phyloP scores from a whole-genome alignment of 345 rosid species.

The Bruguiera sexangula region DNA sequence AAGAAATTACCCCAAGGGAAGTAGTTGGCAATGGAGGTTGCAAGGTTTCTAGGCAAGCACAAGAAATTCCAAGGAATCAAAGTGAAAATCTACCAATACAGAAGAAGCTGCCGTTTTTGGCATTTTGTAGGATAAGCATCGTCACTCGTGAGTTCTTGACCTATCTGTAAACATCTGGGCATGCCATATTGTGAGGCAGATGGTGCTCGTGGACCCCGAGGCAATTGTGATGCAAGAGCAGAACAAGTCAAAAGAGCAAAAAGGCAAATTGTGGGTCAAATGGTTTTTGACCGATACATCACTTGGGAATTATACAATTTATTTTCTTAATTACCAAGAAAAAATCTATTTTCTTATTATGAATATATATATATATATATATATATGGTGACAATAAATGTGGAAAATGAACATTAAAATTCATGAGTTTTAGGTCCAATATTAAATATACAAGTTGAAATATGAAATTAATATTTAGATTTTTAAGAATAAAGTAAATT shows the following conservation, averaged over 20 bases:
- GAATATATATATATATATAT: too few species aligned
- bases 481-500: too few species aligned
- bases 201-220: constrained; percentile 66
- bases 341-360: too few species aligned
- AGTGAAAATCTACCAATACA: constrained; percentile 34
- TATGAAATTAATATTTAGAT: too few species aligned
- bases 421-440: too few species aligned
- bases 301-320: too few species aligned
- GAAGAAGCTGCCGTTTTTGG: constrained; percentile 6
- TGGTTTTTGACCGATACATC: constrained; percentile 42
- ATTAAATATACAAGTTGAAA: too few species aligned
- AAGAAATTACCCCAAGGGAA: constrained; percentile 24
- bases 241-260: constrained; percentile 56
- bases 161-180: constrained; percentile 93
- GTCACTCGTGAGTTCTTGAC: constrained; percentile 83
- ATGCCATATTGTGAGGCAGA: constrained; percentile 76
- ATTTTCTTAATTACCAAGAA: too few species aligned
- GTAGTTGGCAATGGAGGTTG: constrained; percentile 27
- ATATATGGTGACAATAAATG: too few species aligned
- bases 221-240: constrained; percentile 63
- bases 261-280: constrained; percentile 81
- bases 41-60: constrained; percentile 37
- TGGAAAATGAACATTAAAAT: too few species aligned
- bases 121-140: constrained; percentile 72
- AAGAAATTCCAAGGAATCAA: constrained; percentile 49